Evolutionary conservation across 352 stramenopile genomes (phyloP).

Genomic region (Pythium diclinum): DNA sequence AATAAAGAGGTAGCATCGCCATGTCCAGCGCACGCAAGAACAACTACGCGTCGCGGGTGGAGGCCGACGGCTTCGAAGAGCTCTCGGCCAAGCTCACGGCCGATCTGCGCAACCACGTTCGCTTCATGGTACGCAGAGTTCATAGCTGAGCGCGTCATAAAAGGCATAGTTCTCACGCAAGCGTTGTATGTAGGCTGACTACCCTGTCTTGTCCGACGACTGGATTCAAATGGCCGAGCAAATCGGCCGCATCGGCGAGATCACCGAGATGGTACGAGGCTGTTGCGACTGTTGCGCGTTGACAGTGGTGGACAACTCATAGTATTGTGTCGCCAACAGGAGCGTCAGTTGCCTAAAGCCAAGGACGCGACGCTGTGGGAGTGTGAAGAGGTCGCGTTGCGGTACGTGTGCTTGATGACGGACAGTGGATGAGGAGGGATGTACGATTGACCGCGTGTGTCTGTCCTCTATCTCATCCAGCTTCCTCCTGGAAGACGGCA

Average conservation of each 20-base stretch:
- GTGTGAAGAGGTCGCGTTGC: constrained; percentile 81
- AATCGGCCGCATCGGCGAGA: constrained; percentile 84
- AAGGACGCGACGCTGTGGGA: constrained; percentile 89
- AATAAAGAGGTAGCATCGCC: background rate
- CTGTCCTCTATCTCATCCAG: constrained; percentile 27
- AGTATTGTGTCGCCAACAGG: constrained; percentile 28
- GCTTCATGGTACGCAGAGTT: constrained; percentile 59
- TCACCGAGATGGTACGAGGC: constrained; percentile 76
- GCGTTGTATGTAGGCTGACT: constrained; percentile 48
- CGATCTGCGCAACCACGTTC: constrained; percentile 84
- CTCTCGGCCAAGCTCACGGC: constrained; percentile 83
- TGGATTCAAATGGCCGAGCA: constrained; percentile 89
- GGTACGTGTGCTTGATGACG: constrained; percentile 30
- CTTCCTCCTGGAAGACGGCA: constrained; percentile 89
- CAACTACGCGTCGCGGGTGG: constrained; percentile 56
- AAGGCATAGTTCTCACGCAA: background rate
- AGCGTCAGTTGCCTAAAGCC: constrained; percentile 75
- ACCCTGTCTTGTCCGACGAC: constrained; percentile 82
- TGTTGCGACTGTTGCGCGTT: background rate
- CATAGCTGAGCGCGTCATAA: background rate
- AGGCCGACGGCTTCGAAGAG: constrained; percentile 76
- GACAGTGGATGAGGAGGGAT: background rate
- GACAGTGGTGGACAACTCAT: background rate
- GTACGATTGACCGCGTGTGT: background rate
- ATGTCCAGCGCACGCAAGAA: constrained; percentile 55